phyloP scores from a whole-genome alignment of 768 basidiomycete species.

The Tephrocybe sp. region DNA sequence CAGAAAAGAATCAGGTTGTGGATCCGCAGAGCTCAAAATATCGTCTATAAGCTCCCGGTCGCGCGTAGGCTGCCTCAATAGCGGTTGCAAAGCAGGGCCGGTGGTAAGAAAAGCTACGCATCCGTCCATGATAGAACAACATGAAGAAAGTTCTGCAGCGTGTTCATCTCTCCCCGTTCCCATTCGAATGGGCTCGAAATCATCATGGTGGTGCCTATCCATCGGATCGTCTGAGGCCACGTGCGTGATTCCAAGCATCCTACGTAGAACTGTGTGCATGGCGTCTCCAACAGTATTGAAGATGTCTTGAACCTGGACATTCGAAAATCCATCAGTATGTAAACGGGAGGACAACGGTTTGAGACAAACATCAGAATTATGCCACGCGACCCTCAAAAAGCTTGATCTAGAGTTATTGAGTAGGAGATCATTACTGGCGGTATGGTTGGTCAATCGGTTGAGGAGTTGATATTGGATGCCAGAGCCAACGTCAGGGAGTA shows the following conservation, averaged over 20 bases:
- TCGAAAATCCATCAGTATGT: neutral
- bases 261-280: constrained; percentile 41
- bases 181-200: constrained; percentile 52
- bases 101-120: constrained; percentile 61
- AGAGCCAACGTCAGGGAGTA: constrained; percentile 39
- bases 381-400: constrained; percentile 64
- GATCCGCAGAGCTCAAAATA: constrained; percentile 41
- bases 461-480: constrained; percentile 65
- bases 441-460: constrained; percentile 25
- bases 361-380: constrained; percentile 59
- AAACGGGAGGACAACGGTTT: neutral
- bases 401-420: constrained; percentile 26
- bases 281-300: constrained; percentile 24
- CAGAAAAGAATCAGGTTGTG: constrained; percentile 50
- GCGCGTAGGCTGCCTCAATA: constrained; percentile 54
- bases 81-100: constrained; percentile 61
- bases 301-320: constrained; percentile 50
- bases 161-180: constrained; percentile 25
- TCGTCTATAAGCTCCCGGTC: constrained; percentile 60
- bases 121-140: constrained; percentile 39
- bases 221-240: constrained; percentile 18
- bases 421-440: constrained; percentile 9
- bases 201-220: constrained; percentile 48
- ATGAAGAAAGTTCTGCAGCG: constrained; percentile 23
- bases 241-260: constrained; percentile 27